Evolutionary conservation across 805 yeast genomes (phyloP).

Genomic region (Monosporozyma aquatica): DNA sequence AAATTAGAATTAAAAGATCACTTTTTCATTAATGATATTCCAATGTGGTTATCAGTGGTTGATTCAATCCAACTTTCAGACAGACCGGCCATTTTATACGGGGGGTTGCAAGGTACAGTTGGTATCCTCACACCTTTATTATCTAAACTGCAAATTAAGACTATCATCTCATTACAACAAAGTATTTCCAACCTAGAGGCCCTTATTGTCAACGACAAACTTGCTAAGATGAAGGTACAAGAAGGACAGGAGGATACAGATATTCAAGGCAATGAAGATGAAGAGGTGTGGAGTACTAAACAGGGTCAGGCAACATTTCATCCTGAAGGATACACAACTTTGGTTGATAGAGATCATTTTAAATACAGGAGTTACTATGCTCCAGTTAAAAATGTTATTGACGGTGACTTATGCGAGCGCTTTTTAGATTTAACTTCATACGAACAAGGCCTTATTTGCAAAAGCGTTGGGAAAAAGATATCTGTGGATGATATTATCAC

Average conservation of each 20-base stretch:
- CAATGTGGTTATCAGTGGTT: conserved; percentile 48
- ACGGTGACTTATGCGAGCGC: conserved; percentile 78
- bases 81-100: conserved; percentile 53
- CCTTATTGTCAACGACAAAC: conserved; percentile 12
- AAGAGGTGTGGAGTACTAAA: conserved; percentile 3
- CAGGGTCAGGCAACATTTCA: not conserved
- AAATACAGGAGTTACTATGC: conserved; percentile 69
- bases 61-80: conserved; percentile 34
- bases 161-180: conserved; percentile 47
- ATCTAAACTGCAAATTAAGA: conserved; percentile 51
- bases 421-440: conserved; percentile 28
- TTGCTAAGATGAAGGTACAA: not conserved
- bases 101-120: conserved; percentile 75
- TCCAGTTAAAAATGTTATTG: conserved; percentile 70
- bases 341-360: conserved; percentile 60
- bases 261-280: conserved; percentile 10
- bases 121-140: conserved; percentile 65
- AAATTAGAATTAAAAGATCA: conserved; percentile 47
- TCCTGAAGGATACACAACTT: conserved; percentile 25
- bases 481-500: conserved; percentile 25
- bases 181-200: conserved; percentile 12
- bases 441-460: conserved; percentile 25
- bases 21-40: conserved; percentile 61
- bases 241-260: conserved; percentile 9
- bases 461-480: conserved; percentile 27